Percentiles rank a stretch among this genome's conserved stretches.
Conservation (phyloP, 1,284 basidiomycete genomes). For the Ceratobasidium theobromae region DNA sequence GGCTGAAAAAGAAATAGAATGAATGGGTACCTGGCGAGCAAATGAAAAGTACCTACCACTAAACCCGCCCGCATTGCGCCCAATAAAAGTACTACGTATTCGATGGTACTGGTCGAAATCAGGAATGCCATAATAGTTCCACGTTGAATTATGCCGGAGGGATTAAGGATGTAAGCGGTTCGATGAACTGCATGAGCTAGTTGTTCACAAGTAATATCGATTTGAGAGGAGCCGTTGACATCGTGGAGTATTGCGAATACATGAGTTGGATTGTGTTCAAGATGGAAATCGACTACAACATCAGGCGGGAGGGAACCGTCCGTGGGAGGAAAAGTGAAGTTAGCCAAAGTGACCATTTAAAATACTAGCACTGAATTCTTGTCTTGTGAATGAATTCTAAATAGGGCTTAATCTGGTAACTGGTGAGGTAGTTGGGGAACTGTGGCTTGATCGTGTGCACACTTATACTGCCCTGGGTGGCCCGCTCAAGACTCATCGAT, state of each 20-base stretch:
- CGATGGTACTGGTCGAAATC: background rate
- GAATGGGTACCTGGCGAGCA: too few species aligned
- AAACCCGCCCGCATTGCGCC: constrained; percentile 1
- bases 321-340: background rate
- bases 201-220: background rate
- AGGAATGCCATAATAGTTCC: background rate
- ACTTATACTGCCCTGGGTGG: too few species aligned
- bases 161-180: too few species aligned
- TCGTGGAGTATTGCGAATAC: constrained; percentile 2
- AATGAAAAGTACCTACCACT: background rate
- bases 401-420: too few species aligned
- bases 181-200: background rate
- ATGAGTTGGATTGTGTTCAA: background rate
- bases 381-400: too few species aligned
- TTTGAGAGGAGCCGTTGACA: background rate
- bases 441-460: too few species aligned
- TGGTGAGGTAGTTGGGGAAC: too few species aligned
- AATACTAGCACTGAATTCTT: too few species aligned
- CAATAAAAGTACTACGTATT: background rate
- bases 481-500: too few species aligned
- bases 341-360: too few species aligned
- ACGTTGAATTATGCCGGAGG: background rate
- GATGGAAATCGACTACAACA: background rate
- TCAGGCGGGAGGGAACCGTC: background rate
- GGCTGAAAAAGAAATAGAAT: background rate